phyloP scores from a whole-genome alignment of 208 protist species.

The Novymonas esmeraldas region DNA sequence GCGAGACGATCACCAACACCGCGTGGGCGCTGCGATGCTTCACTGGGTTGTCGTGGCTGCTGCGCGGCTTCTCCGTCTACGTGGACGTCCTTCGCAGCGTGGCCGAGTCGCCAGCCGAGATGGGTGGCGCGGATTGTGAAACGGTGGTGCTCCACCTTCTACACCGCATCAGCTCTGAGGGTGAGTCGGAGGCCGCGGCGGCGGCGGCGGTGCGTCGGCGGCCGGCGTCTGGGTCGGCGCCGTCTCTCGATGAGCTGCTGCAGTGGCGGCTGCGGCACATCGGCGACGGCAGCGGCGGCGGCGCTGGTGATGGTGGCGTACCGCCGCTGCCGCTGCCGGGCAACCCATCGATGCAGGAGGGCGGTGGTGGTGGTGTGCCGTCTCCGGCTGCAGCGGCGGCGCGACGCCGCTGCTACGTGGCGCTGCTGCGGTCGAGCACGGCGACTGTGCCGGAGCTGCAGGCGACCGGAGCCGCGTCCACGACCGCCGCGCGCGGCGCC shows the following conservation, averaged over 20 bases:
- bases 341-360: not conserved
- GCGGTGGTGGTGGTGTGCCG: not conserved
- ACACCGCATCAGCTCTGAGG: not conserved
- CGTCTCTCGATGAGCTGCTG: slow-evolving; percentile 19
- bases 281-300: not conserved
- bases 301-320: not conserved
- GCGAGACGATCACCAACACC: slow-evolving; percentile 9
- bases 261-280: slow-evolving; percentile 16
- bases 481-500: not conserved
- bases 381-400: not conserved
- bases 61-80: slow-evolving; percentile 29
- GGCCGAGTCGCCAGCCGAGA: not conserved
- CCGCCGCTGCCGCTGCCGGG: not conserved
- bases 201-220: not conserved
- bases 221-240: not conserved
- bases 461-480: not conserved
- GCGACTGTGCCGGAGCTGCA: slow-evolving; percentile 16
- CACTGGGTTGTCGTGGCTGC: slow-evolving; percentile 17
- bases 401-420: slow-evolving; percentile 23
- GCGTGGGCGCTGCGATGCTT: slow-evolving; percentile 33
- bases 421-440: slow-evolving; percentile 20
- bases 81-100: slow-evolving; percentile 11
- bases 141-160: not conserved
- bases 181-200: not conserved
- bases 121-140: not conserved